Evolutionary conservation across 1,284 basidiomycete genomes (phyloP).

Genomic region (Volvariella surrecta): DNA sequence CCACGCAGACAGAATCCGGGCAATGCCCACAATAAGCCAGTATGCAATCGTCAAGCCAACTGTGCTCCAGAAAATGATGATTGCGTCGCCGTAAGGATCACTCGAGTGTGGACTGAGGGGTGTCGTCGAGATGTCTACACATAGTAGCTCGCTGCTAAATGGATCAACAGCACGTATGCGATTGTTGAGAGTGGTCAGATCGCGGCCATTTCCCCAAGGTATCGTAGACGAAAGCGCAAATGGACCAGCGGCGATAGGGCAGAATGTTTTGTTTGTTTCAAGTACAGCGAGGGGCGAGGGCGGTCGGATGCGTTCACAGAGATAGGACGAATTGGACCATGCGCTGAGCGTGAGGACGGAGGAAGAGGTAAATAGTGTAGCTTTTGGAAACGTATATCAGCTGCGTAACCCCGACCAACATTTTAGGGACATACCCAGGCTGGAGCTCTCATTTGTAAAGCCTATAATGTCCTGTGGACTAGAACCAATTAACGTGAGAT

Average conservation of each 20-base stretch:
- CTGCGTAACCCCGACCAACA: not conserved
- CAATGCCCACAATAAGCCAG: constrained; percentile 73
- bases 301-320: constrained; percentile 71
- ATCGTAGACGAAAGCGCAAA: constrained; percentile 79
- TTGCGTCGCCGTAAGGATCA: constrained; percentile 64
- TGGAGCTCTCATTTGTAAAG: constrained; percentile 48
- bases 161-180: constrained; percentile 86
- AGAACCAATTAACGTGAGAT: constrained; percentile 57
- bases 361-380: constrained; percentile 80
- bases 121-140: constrained; percentile 74
- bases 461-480: constrained; percentile 52
- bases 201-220: constrained; percentile 62
- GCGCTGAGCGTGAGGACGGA: constrained; percentile 72
- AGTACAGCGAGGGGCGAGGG: constrained; percentile 52
- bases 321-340: constrained; percentile 59
- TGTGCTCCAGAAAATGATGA: constrained; percentile 77
- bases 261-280: constrained; percentile 45
- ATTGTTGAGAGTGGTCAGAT: constrained; percentile 79
- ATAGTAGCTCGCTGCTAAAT: constrained; percentile 70
- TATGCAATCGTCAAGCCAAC: constrained; percentile 73
- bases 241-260: constrained; percentile 66
- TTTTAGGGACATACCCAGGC: constrained; percentile 45
- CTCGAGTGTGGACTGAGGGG: constrained; percentile 54
- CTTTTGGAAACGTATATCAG: constrained; percentile 24
- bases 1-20: constrained; percentile 81